Evolutionary conservation across 1,139 yeast genomes (phyloP), one percentile per base, ranked within the genome.

Genomic region (Scheffersomyces stambukii): DNA sequence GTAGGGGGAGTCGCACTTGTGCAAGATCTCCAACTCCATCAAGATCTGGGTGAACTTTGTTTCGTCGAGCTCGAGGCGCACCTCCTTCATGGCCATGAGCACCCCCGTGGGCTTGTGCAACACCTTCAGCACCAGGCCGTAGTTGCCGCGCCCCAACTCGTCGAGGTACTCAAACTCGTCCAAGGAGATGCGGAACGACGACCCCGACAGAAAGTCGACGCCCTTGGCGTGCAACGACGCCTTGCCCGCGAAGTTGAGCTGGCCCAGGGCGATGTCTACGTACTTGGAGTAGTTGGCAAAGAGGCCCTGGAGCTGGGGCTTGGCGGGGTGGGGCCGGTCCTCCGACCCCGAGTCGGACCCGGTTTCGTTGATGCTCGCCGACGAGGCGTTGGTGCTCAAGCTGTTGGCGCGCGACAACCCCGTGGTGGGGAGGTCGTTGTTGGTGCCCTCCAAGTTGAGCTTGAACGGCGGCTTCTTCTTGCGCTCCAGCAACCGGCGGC

Each of bases 51-150:
- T 75, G 54, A 91, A 85, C 52, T 88, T 88, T 13, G 84, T 73
- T 48, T 89, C 96, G 52, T 89, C 97, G 35, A 91, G 68, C 51
- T 89, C 97, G 29, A 91, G 61, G 30, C 96, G 69, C 29, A 91
- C 96, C 55, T 91, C 96, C 56, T 91, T 91, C 95, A 91, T 86
- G 2, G 97, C 97, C 96, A 91, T 86, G 13, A 79, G 60, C 14
- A 88, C 84, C 14, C 88, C 84, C 0, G 96, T 88, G n/a, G 97
- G 96, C 50, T 81, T 85, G 57, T 91, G 96, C 28, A 85, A 60
- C 1, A 89, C 97, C 56, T 88, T 88, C 18, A 88, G 77, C 11
- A 91, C 98, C 1, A 94, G 84, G 31, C 97, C 98, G 53, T 91
- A 91, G 58, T 91, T 91, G 8, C 98, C 98, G 30, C 89, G 75